Evolutionary conservation across 176 grass and related monocot species (phyloP), one percentile per base, ranked within the genome.

Genomic region (Panicum miliaceum): DNA sequence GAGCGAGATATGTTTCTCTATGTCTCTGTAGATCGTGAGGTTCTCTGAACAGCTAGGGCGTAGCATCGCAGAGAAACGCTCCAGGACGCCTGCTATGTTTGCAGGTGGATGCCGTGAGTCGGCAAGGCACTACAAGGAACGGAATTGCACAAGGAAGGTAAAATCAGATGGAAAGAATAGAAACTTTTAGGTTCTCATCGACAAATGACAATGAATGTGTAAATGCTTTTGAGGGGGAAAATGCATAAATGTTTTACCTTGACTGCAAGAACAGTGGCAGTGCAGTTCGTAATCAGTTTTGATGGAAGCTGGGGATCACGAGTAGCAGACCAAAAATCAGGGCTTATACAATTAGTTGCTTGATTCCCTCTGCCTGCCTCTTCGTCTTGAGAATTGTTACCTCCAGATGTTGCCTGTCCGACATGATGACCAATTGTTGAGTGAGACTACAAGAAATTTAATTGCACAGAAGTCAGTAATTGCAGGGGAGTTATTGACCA

Each of bases 1-100:
- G 51, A 88, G 72, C 1, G 73, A 72, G 54, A 97, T 79, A 51
- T 22, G 89, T n/a, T 40, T 84, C 81, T 94, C 88, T 25, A 94
- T 89, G 23, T 94, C 92, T 68, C 46, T 58, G 73, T 91, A 97
- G 77, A 89, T 73, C 0, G 59, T 7, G 38, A 84, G 57, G 35
- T 90, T 93, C 64, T 85, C 52, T 47, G 81, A 78, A 78, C 84
- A 87, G 14, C 76, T 78, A 42, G 88, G 91, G 4, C 54, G 87
- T 26, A 90, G 62, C 71, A 75, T 93, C 6, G 42, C n/a, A 23
- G 69, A 60, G 52, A 74, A 51, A 46, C 19, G 47, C 71, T 93
- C 91, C 81, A 90, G 61, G 73, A 93, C 74, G n/a, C 82, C 62
- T 38, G 77, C 88, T 72, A 90, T 69, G 42, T 85, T 83, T 1